phyloP scores from a whole-genome alignment of 2,329 filamentous ascomycete genomes.

The Colletotrichum higginsianum region DNA sequence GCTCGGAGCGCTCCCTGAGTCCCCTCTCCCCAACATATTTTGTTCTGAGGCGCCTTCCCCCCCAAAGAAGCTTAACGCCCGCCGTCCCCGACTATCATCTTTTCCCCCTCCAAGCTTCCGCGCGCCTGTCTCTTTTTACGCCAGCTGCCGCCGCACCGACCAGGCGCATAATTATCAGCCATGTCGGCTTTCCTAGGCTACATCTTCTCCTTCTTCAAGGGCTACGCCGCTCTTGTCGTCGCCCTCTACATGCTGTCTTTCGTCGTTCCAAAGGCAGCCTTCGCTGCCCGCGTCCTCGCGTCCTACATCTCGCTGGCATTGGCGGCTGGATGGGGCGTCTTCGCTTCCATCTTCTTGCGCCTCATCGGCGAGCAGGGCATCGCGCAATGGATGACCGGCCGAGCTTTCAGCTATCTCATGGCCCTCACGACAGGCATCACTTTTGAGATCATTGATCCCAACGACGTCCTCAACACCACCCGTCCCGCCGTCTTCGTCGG shows the following conservation, averaged over 20 bases:
- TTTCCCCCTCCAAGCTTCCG: conserved; percentile 22
- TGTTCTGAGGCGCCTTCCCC: conserved; percentile 24
- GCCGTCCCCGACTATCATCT: conserved; percentile 27
- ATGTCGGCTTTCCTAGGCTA: conserved; percentile 57
- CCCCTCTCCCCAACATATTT: conserved; percentile 32
- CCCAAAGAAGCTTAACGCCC: conserved; percentile 40
- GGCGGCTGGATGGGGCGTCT: conserved; percentile 80
- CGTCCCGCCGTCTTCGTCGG: conserved; percentile 92
- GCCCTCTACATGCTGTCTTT: conserved; percentile 75
- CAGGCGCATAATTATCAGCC: conserved; percentile 37
- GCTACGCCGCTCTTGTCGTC: conserved; percentile 66
- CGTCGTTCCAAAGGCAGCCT: conserved; percentile 72
- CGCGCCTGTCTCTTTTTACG: conserved; percentile 32
- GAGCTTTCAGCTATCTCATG: conserved; percentile 87
- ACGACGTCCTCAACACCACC: conserved; percentile 72
- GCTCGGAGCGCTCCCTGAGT: conserved; percentile 12
- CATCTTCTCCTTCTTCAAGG: conserved; percentile 63
- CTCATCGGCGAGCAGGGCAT: conserved; percentile 80
- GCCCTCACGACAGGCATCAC: conserved; percentile 80
- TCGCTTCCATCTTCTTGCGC: conserved; percentile 80
- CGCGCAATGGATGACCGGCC: conserved; percentile 87
- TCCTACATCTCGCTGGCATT: conserved; percentile 74
- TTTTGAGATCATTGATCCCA: conserved; percentile 80
- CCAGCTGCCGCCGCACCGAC: conserved; percentile 36
- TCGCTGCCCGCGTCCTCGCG: conserved; percentile 78